Conservation (phyloP, 2,329 filamentous ascomycete species). For the Penicillium capsulatum region DNA sequence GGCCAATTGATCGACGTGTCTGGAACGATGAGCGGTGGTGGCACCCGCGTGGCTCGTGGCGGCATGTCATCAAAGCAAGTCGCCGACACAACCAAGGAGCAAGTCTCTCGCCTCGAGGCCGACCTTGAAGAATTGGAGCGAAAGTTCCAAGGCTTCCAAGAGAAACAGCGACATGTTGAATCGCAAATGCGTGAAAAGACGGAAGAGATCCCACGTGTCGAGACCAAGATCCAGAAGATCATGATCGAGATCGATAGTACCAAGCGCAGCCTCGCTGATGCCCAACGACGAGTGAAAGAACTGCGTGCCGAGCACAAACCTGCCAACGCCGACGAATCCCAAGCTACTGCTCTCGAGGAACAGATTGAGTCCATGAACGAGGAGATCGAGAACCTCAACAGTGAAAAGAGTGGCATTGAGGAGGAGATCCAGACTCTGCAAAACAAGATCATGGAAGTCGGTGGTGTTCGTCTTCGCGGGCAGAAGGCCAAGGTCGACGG, state of each 20-base stretch:
- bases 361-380: conserved; percentile 70
- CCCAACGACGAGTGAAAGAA: conserved; percentile 80
- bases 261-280: conserved; percentile 76
- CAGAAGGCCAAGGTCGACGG: conserved; percentile 89
- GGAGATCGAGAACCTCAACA: conserved; percentile 73
- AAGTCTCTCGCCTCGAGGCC: conserved; percentile 78
- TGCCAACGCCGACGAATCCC: conserved; percentile 72
- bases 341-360: conserved; percentile 68
- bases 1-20: conserved; percentile 97
- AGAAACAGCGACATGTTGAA: conserved; percentile 77
- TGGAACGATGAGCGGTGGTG: conserved; percentile 97
- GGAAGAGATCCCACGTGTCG: conserved; percentile 74
- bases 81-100: conserved; percentile 80
- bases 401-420: conserved; percentile 85
- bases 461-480: conserved; percentile 83
- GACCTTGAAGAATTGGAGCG: conserved; percentile 82
- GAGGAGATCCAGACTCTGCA: conserved; percentile 89
- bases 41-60: conserved; percentile 81
- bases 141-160: conserved; percentile 78
- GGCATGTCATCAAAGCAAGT: conserved; percentile 95
- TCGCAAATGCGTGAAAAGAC: conserved; percentile 66
- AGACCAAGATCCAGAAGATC: conserved; percentile 89
- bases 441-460: conserved; percentile 97
- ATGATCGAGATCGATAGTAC: conserved; percentile 82
- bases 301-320: conserved; percentile 75